Conservation (phyloP, 768 basidiomycete genomes). For the Hypsizygus marmoreus region DNA sequence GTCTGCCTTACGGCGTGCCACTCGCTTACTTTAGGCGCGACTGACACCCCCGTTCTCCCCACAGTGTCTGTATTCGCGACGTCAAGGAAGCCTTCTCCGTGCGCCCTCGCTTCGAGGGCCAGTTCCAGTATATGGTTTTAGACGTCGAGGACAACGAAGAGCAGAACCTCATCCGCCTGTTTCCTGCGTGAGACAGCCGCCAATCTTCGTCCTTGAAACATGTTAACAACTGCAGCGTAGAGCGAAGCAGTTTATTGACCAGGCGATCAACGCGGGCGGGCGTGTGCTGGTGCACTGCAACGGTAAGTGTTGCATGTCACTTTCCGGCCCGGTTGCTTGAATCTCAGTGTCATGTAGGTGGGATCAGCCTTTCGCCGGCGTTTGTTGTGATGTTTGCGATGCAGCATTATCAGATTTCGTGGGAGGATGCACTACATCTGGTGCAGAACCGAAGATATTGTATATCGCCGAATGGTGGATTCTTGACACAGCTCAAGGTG, state of each 20-base stretch:
- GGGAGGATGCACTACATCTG: constrained; percentile 87
- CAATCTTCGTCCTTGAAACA: neutral
- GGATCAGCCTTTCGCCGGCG: constrained; percentile 84
- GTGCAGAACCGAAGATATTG: constrained; percentile 93
- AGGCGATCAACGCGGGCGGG: constrained; percentile 62
- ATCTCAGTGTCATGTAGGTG: constrained; percentile 48
- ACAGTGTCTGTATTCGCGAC: constrained; percentile 86
- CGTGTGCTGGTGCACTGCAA: constrained; percentile 90
- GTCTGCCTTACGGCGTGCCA: constrained; percentile 15
- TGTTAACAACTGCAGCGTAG: constrained; percentile 36
- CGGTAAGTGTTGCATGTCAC: constrained; percentile 44
- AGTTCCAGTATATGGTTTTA: constrained; percentile 76
- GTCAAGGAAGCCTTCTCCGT: constrained; percentile 90
- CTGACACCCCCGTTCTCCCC: constrained; percentile 8
- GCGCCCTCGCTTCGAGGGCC: constrained; percentile 77
- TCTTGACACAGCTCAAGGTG: constrained; percentile 91
- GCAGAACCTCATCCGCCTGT: constrained; percentile 90
- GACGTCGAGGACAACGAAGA: constrained; percentile 93
- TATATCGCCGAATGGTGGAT: constrained; percentile 90
- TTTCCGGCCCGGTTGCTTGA: constrained; percentile 1
- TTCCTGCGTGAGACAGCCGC: constrained; percentile 66
- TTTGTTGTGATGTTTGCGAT: constrained; percentile 95
- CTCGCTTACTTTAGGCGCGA: constrained; percentile 16
- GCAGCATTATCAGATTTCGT: constrained; percentile 77
- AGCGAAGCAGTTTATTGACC: constrained; percentile 75